Conservation (phyloP, 2,329 filamentous ascomycete genomes). For the Clarireedia hainanense region DNA sequence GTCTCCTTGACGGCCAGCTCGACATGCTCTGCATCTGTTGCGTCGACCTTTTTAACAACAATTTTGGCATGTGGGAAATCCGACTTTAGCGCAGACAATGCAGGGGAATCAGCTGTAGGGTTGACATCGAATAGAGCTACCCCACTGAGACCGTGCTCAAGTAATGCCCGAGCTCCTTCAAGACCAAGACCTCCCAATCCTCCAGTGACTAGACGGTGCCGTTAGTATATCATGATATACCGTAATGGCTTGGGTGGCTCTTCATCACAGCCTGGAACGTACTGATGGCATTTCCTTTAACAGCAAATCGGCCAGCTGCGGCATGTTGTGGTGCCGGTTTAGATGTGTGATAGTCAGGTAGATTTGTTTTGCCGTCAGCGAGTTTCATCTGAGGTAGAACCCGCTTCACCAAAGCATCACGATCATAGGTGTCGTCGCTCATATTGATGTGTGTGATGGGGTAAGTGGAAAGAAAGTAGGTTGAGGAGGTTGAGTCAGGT, state of each 20-base stretch:
- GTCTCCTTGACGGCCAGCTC: constrained; percentile 35
- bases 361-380: not conserved
- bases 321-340: not conserved
- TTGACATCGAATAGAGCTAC: constrained; percentile 50
- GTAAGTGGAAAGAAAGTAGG: not conserved
- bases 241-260: no score
- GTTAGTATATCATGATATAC: not conserved
- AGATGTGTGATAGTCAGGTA: not conserved
- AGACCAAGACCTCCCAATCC: constrained; percentile 58
- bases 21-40: constrained; percentile 46
- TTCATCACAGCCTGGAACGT: not conserved
- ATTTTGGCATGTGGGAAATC: constrained; percentile 50
- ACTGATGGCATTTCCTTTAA: constrained; percentile 8
- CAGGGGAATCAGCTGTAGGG: constrained; percentile 36
- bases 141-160: constrained; percentile 57
- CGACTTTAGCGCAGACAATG: constrained; percentile 38
- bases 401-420: constrained; percentile 1
- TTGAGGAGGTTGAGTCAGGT: not conserved
- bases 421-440: not conserved
- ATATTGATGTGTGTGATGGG: not conserved
- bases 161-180: constrained; percentile 50
- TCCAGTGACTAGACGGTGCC: constrained; percentile 43
- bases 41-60: constrained; percentile 45
- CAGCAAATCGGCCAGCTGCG: not conserved
- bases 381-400: constrained; percentile 7